phyloP scores from a whole-genome alignment of 225 moss, liverwort and hornwort species.

The Marchantia polymorpha region DNA sequence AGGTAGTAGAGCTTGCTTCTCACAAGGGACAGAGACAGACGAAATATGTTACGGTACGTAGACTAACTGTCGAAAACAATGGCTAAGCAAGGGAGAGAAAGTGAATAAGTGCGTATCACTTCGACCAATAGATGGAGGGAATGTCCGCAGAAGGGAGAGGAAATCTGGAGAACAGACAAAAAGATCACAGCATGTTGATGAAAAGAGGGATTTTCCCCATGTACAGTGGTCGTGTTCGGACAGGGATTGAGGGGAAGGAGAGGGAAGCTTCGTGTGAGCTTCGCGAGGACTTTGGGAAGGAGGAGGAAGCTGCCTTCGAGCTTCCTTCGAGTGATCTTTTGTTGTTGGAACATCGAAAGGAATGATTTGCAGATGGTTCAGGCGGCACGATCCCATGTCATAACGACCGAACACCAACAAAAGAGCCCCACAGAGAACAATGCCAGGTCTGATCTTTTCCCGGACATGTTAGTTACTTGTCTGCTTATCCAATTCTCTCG shows the following conservation, averaged over 20 bases:
- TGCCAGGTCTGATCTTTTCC: neutral
- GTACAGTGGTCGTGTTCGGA: neutral
- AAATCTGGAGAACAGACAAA: too few species aligned
- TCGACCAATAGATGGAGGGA: too few species aligned
- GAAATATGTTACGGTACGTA: too few species aligned
- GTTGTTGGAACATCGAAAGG: neutral
- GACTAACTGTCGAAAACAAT: too few species aligned
- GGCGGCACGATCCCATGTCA: neutral
- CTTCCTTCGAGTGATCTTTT: neutral
- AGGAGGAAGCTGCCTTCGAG: neutral
- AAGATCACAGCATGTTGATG: too few species aligned
- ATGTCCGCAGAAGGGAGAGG: too few species aligned
- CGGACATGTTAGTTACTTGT: neutral
- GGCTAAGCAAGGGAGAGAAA: too few species aligned
- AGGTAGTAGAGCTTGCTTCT: too few species aligned
- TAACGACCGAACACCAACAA: neutral
- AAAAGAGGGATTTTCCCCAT: too few species aligned
- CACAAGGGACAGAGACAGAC: too few species aligned
- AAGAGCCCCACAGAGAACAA: neutral
- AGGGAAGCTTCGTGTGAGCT: neutral
- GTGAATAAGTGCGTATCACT: too few species aligned
- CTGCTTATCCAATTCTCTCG: neutral
- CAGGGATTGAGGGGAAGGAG: neutral
- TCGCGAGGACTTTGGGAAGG: neutral
- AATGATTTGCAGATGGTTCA: neutral